Percentiles rank a stretch among this genome's conserved stretches.
Evolutionary conservation across 148 eudicot genomes (phyloP).

Genomic region (Rhododendron ferrugineum): DNA sequence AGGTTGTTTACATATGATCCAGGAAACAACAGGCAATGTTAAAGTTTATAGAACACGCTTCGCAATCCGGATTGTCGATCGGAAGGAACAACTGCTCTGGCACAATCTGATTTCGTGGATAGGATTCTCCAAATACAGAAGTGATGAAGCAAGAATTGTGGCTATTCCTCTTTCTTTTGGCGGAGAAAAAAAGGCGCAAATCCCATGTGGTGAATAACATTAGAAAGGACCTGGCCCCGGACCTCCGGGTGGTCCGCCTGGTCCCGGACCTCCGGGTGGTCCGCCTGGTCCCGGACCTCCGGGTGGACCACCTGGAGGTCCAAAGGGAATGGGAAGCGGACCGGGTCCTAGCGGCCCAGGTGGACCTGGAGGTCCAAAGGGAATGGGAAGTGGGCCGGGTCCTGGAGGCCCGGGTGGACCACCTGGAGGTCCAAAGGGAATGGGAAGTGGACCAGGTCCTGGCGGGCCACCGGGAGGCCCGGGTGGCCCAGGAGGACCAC

Average conservation of each 20-base stretch:
- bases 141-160: background rate
- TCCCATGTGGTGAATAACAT: background rate
- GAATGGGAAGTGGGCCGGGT: background rate
- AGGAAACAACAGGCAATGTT: background rate
- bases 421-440: background rate
- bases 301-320: background rate
- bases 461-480: slow-evolving; percentile 10
- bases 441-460: background rate
- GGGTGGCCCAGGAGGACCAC: slow-evolving; percentile 14
- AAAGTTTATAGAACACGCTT: background rate
- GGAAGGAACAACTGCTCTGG: background rate
- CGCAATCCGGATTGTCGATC: background rate
- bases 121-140: background rate
- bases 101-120: background rate
- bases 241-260: background rate
- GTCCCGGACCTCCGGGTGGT: background rate
- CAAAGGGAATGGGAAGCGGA: background rate
- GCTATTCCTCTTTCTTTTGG: background rate
- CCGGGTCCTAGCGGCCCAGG: background rate
- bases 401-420: slow-evolving; percentile 9
- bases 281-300: background rate
- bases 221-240: background rate
- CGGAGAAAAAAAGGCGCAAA: background rate
- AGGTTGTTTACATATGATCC: background rate
- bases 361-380: background rate